Percentiles rank a stretch among this genome's conserved stretches.
These are phyloP conservation scores for Aspergillus cavernicola DNA, from an alignment of 495 filamentous ascomycete species.

Conservation along the genomic window DNA sequence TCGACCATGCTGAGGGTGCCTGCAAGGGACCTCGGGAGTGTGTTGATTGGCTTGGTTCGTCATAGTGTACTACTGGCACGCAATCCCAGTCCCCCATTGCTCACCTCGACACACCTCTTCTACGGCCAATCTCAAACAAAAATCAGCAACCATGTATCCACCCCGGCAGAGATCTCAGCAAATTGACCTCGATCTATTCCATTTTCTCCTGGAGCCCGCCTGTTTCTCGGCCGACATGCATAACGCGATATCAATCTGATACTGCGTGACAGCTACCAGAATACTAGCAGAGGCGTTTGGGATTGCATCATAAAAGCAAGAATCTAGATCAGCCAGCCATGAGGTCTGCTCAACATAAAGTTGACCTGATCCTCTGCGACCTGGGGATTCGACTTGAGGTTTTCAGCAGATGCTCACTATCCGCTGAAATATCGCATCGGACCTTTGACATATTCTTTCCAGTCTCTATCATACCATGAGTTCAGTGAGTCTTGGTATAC, in stretches of 20 bases:
- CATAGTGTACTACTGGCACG: constrained; percentile 17
- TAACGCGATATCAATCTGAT: constrained; percentile 27
- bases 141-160: constrained; percentile 1
- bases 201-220: neutral
- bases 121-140: constrained; percentile 9
- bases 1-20: neutral
- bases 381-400: neutral
- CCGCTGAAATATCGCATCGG: neutral
- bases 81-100: constrained; percentile 17
- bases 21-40: no score
- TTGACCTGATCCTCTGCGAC: neutral
- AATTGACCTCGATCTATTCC: neutral
- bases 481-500: neutral
- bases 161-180: neutral
- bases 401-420: neutral
- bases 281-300: neutral
- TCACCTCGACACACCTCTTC: constrained; percentile 4
- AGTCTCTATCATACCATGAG: constrained; percentile 1
- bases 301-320: neutral
- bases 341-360: neutral
- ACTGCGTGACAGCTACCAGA: constrained; percentile 26
- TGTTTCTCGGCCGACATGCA: constrained; percentile 12
- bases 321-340: neutral
- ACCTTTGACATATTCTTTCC: neutral
- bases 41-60: constrained; percentile 3